Evolutionary conservation across 192 early-diverging fungal species (phyloP).

Genomic region (Backusella psychrophila): DNA sequence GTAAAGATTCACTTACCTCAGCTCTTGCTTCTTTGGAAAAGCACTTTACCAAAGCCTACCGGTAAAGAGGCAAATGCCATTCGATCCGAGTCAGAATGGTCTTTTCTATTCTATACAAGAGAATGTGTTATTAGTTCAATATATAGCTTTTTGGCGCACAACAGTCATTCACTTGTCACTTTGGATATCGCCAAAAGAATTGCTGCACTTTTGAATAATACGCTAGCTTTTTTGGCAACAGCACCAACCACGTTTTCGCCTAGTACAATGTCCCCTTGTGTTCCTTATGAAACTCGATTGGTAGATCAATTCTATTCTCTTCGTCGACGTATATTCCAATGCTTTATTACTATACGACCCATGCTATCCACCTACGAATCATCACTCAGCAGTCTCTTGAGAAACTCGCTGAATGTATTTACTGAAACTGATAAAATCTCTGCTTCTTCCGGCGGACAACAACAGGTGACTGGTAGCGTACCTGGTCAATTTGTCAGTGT

Average conservation of each 20-base stretch:
- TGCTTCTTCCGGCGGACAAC: constrained; percentile 42
- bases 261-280: constrained; percentile 34
- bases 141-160: constrained; percentile 69
- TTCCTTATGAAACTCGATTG: constrained; percentile 44
- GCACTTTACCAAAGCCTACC: constrained; percentile 67
- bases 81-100: constrained; percentile 64
- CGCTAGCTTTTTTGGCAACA: constrained; percentile 56
- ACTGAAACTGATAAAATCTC: constrained; percentile 51
- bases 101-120: constrained; percentile 51
- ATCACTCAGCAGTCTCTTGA: constrained; percentile 42
- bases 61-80: constrained; percentile 61
- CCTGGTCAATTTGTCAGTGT: constrained; percentile 49
- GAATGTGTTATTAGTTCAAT: constrained; percentile 73
- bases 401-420: constrained; percentile 47
- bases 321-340: constrained; percentile 66
- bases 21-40: constrained; percentile 77
- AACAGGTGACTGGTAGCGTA: constrained; percentile 44
- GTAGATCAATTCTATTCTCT: constrained; percentile 56
- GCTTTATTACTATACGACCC: constrained; percentile 60
- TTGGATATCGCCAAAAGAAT: constrained; percentile 79
- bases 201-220: constrained; percentile 70
- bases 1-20: constrained; percentile 78
- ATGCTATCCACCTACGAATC: constrained; percentile 54
- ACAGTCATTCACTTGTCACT: constrained; percentile 57
- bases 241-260: constrained; percentile 50